These are phyloP conservation scores for Pterocarpus macrocarpus DNA, from an alignment of 306 rosid species.

Conservation along the genomic window DNA sequence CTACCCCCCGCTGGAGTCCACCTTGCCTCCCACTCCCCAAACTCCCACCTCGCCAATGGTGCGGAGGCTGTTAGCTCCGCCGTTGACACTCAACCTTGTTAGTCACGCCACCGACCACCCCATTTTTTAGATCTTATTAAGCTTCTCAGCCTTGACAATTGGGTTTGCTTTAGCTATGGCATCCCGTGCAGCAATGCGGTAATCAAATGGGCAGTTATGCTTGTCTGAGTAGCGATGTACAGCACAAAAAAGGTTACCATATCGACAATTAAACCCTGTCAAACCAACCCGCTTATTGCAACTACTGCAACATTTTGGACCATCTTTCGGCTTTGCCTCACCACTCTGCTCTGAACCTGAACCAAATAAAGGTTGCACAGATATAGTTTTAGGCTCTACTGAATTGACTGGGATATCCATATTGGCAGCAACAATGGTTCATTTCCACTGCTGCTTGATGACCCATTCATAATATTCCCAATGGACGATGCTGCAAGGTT, in stretches of 20 bases:
- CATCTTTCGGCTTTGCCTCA: slow-evolving; percentile 75
- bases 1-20: too few relatives aligned
- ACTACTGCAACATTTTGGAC: slow-evolving; percentile 82
- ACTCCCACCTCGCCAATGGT: too few relatives aligned
- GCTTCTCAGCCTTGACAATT: slow-evolving; percentile 90
- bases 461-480: slow-evolving; percentile 83
- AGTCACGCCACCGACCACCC: too few relatives aligned
- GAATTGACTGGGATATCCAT: slow-evolving; percentile 53
- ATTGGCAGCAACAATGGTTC: slow-evolving; percentile 45
- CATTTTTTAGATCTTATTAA: slow-evolving; percentile 69
- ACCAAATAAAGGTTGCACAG: slow-evolving; percentile 50
- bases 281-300: slow-evolving; percentile 93
- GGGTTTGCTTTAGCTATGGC: slow-evolving; percentile 94
- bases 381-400: slow-evolving; percentile 61
- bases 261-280: slow-evolving; percentile 91
- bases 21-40: too few relatives aligned
- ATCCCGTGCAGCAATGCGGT: slow-evolving; percentile 82
- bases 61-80: too few relatives aligned
- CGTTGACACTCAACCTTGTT: too few relatives aligned
- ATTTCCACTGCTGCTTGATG: slow-evolving; percentile 60
- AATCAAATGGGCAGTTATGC: slow-evolving; percentile 81
- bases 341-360: slow-evolving; percentile 56
- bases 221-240: slow-evolving; percentile 94
- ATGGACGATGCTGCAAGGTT: slow-evolving; percentile 77
- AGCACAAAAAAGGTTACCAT: slow-evolving; percentile 79